Evolutionary conservation across 225 moss, liverwort and hornwort genomes (phyloP), one percentile per base, ranked within the genome.

Genomic region (Rhytidiadelphus loreus): DNA sequence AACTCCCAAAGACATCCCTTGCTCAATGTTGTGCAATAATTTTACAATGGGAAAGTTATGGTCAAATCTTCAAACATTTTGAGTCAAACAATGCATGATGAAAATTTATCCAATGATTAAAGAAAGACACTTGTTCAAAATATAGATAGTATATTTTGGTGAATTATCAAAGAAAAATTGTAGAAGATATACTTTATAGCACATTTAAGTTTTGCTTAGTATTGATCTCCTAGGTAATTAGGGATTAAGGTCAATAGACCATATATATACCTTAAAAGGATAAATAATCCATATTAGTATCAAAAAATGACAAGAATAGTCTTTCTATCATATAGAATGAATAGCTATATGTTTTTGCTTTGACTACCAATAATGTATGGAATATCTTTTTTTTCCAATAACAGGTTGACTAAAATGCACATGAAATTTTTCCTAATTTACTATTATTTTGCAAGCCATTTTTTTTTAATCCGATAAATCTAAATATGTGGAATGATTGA

Each of bases 221-320:
- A 37, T 0, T 37, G 1, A 23, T 53, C 2, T 0, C 6, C 1
- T 6, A 53, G 0, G 15, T 23, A 23, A 35, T 17, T 22, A 53
- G 23, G 1, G 1, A 37, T 9, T 53, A 37, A 35, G 6, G 35
- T 77, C 0, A 15, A 1, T 4, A 37, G 23, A 37, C 4, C 25
- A 55, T 4, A 24, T 25, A 77, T 10, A 6, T 5, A 55, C 16
- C 2, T 37, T 12, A 10, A 55, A 24, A 6, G 55, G 0, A 37
- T 25, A 55, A 24, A 16, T 14, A 37, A 55, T 33, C 16, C 0
- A n/a, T 4, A 55, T 16, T 55, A 77, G 24, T 2, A 24, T 1
- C 3, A 13, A 13, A 37, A 48, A 48, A 26, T 0, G 2, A 46
- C 11, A 73, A 35, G 6, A 53, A 3, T 37, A 77, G 6, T 55